Conservation (phyloP, 352 stramenopile genomes). For the Phytophthora agathidicida region DNA sequence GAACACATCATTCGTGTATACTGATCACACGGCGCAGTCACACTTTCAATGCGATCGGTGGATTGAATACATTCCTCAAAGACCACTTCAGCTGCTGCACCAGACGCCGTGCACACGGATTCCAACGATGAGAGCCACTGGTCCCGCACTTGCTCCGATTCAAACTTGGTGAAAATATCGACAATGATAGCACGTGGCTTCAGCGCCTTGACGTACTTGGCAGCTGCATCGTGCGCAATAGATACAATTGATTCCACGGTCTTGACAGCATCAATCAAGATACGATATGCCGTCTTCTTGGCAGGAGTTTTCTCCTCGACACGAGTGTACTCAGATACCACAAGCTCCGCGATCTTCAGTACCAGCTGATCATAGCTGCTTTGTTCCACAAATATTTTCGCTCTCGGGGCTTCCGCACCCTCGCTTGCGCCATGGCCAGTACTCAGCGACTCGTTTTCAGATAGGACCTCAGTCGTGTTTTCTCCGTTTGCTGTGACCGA, state of each 20-base stretch:
- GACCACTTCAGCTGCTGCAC: conserved; percentile 46
- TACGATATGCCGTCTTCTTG: conserved; percentile 65
- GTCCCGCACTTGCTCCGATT: conserved; percentile 81
- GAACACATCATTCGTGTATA: conserved; percentile 76
- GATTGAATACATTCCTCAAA: conserved; percentile 79
- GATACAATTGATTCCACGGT: conserved; percentile 82
- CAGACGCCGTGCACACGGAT: conserved; percentile 66
- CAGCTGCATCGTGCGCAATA: conserved; percentile 64
- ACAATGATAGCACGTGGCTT: conserved; percentile 52
- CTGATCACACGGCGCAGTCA: conserved; percentile 69
- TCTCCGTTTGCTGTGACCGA: conserved; percentile 38
- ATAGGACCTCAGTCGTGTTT: conserved; percentile 16
- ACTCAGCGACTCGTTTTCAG: conserved; percentile 19
- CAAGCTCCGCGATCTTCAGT: conserved; percentile 77
- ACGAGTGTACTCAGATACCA: conserved; percentile 72
- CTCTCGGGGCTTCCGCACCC: conserved; percentile 24
- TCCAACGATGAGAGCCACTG: conserved; percentile 86
- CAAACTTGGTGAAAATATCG: conserved; percentile 64
- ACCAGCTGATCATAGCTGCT: conserved; percentile 74
- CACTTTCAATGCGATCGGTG: conserved; percentile 63
- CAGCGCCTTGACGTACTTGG: conserved; percentile 66
- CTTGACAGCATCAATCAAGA: conserved; percentile 87
- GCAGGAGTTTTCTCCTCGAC: conserved; percentile 36
- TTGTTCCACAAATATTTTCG: conserved; percentile 62
- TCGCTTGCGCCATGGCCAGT: conserved; percentile 1